Evolutionary conservation across 768 basidiomycete species (phyloP).

Genomic region (Cystobasidiopsis lactophilus): DNA sequence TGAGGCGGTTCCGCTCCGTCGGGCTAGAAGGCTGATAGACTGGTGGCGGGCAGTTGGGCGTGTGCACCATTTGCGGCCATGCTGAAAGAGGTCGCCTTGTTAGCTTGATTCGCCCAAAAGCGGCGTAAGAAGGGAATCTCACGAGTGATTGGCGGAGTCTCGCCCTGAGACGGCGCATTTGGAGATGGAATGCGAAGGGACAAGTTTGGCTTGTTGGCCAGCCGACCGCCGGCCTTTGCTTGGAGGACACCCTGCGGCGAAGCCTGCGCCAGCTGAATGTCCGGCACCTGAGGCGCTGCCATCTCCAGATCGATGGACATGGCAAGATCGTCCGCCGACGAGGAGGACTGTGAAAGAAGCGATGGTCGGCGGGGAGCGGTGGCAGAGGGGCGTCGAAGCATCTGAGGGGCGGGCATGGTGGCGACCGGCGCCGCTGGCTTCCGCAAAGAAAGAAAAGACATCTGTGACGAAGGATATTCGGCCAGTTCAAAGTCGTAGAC

Average conservation of each 20-base stretch:
- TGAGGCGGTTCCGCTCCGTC: slow-evolving; percentile 12
- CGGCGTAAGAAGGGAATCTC: background rate
- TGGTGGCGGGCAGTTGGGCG: slow-evolving; percentile 15
- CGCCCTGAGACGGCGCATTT: slow-evolving; percentile 2
- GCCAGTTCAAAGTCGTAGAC: slow-evolving; percentile 13
- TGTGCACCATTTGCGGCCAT: slow-evolving; percentile 13
- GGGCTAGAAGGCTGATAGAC: background rate
- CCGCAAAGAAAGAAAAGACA: slow-evolving; percentile 6
- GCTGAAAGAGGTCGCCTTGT: slow-evolving; percentile 1
- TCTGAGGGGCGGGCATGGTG: background rate
- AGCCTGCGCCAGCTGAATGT: no score
- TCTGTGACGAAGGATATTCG: background rate
- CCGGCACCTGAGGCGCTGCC: no score
- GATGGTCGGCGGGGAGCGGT: background rate
- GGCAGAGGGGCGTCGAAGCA: background rate
- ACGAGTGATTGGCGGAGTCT: slow-evolving; percentile 4
- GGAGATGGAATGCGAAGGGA: slow-evolving; percentile 14
- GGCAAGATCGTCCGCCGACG: no score
- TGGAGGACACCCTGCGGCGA: no score
- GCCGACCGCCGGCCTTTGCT: background rate
- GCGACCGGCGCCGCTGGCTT: background rate
- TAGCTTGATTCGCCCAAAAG: background rate
- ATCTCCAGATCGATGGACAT: background rate
- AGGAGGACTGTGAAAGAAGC: background rate
- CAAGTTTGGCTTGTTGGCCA: slow-evolving; percentile 10